Percentiles rank a stretch among this genome's conserved stretches.
Evolutionary conservation across 805 yeast genomes (phyloP).

Genomic region (Candida gorgasii): DNA sequence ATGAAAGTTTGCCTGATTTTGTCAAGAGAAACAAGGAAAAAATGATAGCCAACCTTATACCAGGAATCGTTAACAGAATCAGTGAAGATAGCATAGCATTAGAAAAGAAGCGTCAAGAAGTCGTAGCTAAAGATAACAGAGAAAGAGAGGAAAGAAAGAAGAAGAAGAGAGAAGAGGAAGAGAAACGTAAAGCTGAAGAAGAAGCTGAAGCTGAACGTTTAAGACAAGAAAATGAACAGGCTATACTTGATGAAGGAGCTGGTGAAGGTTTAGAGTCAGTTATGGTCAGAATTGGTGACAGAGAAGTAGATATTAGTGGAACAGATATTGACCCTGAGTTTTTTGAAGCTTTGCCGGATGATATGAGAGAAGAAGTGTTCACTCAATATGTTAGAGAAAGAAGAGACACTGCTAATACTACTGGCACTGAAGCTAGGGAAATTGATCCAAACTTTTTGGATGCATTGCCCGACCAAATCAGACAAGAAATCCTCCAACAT

Average conservation of each 20-base stretch:
- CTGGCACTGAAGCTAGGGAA: conserved; percentile 53
- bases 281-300: conserved; percentile 71
- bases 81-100: conserved; percentile 49
- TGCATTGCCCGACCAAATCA: conserved; percentile 70
- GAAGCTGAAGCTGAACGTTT: conserved; percentile 14
- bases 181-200: conserved; percentile 22
- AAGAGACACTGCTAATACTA: conserved; percentile 53
- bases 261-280: conserved; percentile 45
- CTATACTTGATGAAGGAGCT: conserved; percentile 18
- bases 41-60: conserved; percentile 21
- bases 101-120: conserved; percentile 27
- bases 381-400: conserved; percentile 81
- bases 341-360: conserved; percentile 86
- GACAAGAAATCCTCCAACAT: conserved; percentile 63
- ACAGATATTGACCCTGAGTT: conserved; percentile 92
- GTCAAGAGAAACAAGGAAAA: conserved; percentile 40
- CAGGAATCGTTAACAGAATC: conserved; percentile 46
- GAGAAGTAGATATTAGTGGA: conserved; percentile 81
- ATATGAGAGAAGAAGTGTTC: conserved; percentile 89
- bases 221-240: conserved; percentile 1
- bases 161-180: conserved; percentile 28
- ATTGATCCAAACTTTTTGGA: conserved; percentile 78
- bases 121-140: conserved; percentile 25
- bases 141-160: conserved; percentile 34
- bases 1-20: conserved; percentile 53